Conservation (phyloP, 768 basidiomycete species). For the Termitomyces sp. region DNA sequence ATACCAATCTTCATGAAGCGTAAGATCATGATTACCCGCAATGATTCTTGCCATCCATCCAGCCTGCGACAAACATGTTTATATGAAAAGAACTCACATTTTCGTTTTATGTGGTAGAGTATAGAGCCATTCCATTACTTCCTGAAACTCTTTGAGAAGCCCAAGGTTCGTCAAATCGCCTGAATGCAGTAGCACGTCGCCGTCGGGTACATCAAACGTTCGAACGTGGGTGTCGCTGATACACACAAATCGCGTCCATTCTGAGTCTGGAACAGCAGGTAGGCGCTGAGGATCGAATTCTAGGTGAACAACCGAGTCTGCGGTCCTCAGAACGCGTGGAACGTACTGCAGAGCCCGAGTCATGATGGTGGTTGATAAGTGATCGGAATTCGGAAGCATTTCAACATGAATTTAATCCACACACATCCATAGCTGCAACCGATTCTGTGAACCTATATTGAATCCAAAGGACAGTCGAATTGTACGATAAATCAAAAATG, state of each 20-base stretch:
- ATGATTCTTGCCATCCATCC: constrained; percentile 32
- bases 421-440: too few relatives aligned
- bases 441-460: too few relatives aligned
- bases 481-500: too few relatives aligned
- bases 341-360: neutral
- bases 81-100: constrained; percentile 38
- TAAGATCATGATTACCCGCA: constrained; percentile 69
- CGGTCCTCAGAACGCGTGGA: neutral
- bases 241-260: constrained; percentile 58
- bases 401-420: too few relatives aligned
- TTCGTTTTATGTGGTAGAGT: constrained; percentile 54
- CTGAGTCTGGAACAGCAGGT: constrained; percentile 28
- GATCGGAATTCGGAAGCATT: neutral
- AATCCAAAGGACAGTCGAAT: too few relatives aligned
- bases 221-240: constrained; percentile 55
- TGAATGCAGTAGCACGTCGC: constrained; percentile 63
- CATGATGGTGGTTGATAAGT: neutral
- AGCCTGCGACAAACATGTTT: neutral
- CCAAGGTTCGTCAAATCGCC: constrained; percentile 63
- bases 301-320: constrained; percentile 28
- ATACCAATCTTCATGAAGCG: neutral
- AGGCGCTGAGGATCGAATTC: constrained; percentile 28
- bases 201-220: constrained; percentile 47
- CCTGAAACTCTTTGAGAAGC: constrained; percentile 36
- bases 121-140: constrained; percentile 57